These are phyloP conservation scores for Entomortierella parvispora DNA, from an alignment of 192 early-diverging fungal genomes.

Conservation along the genomic window DNA sequence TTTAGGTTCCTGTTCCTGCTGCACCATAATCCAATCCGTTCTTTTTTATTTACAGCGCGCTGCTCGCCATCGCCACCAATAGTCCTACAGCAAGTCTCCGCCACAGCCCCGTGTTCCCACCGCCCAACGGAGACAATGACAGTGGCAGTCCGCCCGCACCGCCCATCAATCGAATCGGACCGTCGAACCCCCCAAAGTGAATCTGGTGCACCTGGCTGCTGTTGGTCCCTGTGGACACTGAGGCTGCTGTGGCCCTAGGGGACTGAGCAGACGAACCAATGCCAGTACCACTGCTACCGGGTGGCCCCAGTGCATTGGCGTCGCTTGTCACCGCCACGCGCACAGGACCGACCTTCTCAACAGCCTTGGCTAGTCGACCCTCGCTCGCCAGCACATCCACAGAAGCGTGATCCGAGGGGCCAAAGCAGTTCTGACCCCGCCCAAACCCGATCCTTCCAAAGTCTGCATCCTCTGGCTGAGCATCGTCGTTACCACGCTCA, in stretches of 20 bases:
- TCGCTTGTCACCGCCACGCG: slow-evolving; percentile 17
- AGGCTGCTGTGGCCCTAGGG: not conserved
- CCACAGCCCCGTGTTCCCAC: not conserved
- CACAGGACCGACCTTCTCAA: slow-evolving; percentile 16
- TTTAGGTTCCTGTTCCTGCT: no score
- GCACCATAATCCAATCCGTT: no score
- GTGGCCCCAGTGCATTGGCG: slow-evolving; percentile 6
- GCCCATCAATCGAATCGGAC: slow-evolving; percentile 41
- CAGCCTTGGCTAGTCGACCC: slow-evolving; percentile 7
- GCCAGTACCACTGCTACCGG: not conserved
- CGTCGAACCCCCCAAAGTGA: slow-evolving; percentile 8
- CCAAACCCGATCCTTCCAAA: slow-evolving; percentile 47
- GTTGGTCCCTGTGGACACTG: not conserved
- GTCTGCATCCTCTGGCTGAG: slow-evolving; percentile 20
- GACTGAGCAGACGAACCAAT: not conserved
- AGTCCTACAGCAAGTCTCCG: not conserved
- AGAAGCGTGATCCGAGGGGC: slow-evolving; percentile 19
- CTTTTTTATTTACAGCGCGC: not conserved
- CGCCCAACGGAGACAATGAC: not conserved
- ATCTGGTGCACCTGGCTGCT: not conserved
- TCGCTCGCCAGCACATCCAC: slow-evolving; percentile 29
- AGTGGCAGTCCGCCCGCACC: not conserved
- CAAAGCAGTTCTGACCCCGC: slow-evolving; percentile 44
- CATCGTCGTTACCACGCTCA: slow-evolving; percentile 36
- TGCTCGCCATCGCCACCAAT: not conserved